These are phyloP conservation scores for Rhodotorula kratochvilovae DNA, from an alignment of 768 basidiomycete genomes.

Conservation along the genomic window DNA sequence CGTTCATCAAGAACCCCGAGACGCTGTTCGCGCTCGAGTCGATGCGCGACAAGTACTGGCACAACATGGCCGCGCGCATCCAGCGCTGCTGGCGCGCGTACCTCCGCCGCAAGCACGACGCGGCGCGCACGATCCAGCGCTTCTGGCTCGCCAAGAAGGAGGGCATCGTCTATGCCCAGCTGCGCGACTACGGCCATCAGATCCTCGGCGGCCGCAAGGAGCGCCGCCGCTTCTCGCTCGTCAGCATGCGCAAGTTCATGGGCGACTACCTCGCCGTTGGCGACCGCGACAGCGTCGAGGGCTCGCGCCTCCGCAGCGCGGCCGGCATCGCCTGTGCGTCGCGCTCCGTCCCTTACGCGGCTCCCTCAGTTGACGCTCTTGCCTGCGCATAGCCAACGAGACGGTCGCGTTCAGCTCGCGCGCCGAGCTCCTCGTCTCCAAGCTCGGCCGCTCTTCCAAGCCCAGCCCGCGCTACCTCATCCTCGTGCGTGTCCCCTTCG, in stretches of 20 bases:
- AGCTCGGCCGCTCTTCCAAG: slow-evolving; percentile 79
- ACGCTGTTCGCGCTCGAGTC: slow-evolving; percentile 98
- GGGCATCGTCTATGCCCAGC: slow-evolving; percentile 75
- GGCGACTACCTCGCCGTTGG: slow-evolving; percentile 94
- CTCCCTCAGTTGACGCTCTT: background rate
- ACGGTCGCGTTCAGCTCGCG: slow-evolving; percentile 76
- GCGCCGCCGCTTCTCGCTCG: slow-evolving; percentile 81
- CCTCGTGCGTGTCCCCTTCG: slow-evolving; percentile 58
- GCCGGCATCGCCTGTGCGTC: slow-evolving; percentile 70
- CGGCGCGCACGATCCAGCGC: slow-evolving; percentile 86
- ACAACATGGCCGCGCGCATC: slow-evolving; percentile 96
- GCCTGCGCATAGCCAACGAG: slow-evolving; percentile 55
- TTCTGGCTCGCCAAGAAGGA: slow-evolving; percentile 99
- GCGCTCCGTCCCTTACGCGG: background rate
- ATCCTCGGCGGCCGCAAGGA: slow-evolving; percentile 88
- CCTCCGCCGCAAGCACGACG: slow-evolving; percentile 90
- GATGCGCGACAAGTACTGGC: slow-evolving; percentile 99
- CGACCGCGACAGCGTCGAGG: slow-evolving; percentile 62
- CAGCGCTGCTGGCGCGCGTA: slow-evolving; percentile 96
- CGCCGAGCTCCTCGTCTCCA: slow-evolving; percentile 77
- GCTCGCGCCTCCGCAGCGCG: slow-evolving; percentile 65
- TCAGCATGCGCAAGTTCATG: slow-evolving; percentile 89
- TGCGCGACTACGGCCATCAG: slow-evolving; percentile 92
- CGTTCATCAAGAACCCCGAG: slow-evolving; percentile 99
- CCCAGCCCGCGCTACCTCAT: slow-evolving; percentile 83